A percentile compares a stretch with the other conserved stretches of the same genome.
phyloP scores from a whole-genome alignment of 495 filamentous ascomycete species.

The Penicillium fimorum region DNA sequence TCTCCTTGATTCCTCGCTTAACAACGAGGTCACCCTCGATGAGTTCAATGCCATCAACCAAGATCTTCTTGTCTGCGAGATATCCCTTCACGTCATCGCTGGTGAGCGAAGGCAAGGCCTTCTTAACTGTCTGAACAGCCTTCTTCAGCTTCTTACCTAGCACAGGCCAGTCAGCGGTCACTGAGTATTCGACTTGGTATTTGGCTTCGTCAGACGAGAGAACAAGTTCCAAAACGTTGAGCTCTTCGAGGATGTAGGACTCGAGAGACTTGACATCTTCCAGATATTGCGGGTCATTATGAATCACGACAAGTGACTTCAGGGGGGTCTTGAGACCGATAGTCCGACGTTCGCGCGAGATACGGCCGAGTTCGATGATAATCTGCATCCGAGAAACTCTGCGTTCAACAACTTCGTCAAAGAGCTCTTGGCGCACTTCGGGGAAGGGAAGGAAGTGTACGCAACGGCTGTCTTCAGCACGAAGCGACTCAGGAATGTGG shows the following conservation, averaged over 20 bases:
- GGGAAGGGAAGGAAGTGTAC: constrained; percentile 94
- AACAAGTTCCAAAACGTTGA: constrained; percentile 85
- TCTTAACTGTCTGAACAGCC: constrained; percentile 85
- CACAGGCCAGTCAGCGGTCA: constrained; percentile 85
- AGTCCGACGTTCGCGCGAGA: constrained; percentile 79
- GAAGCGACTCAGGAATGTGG: constrained; percentile 65
- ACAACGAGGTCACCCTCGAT: constrained; percentile 80
- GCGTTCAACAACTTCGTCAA: constrained; percentile 82
- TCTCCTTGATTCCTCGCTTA: constrained; percentile 71
- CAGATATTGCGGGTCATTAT: constrained; percentile 77
- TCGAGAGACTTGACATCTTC: constrained; percentile 83
- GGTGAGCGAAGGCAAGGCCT: constrained; percentile 75
- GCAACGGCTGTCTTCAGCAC: constrained; percentile 69
- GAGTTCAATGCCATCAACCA: constrained; percentile 80
- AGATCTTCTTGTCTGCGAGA: constrained; percentile 64
- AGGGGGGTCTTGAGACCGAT: constrained; percentile 88
- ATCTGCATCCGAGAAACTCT: constrained; percentile 89
- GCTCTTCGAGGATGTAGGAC: constrained; percentile 81
- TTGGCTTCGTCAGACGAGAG: constrained; percentile 82
- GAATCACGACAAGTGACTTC: constrained; percentile 87
- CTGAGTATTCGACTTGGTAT: constrained; percentile 89
- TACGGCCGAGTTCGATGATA: constrained; percentile 85
- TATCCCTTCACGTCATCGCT: constrained; percentile 77
- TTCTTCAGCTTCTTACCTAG: constrained; percentile 97
- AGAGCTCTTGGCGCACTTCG: constrained; percentile 80